Evolutionary conservation across 768 basidiomycete species (phyloP).

Genomic region (Fistulinella prunicolor): DNA sequence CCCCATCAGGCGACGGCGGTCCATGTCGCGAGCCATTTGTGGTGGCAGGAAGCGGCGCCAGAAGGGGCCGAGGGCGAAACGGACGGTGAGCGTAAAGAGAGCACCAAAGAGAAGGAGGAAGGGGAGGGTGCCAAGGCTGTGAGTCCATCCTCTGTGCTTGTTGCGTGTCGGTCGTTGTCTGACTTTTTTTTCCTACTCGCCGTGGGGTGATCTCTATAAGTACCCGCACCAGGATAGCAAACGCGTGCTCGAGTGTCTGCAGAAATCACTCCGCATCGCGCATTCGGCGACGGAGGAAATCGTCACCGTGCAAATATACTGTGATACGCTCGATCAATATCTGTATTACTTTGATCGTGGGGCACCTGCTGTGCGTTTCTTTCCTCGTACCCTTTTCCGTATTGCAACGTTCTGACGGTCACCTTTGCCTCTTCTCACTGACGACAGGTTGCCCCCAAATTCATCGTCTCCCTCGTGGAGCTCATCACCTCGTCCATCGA

Average conservation of each 20-base stretch:
- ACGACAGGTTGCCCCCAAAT: constrained; percentile 84
- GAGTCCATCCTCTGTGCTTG: constrained; percentile 28
- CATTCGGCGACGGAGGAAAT: constrained; percentile 97
- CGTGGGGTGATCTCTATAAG: constrained; percentile 31
- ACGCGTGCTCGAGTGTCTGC: constrained; percentile 94
- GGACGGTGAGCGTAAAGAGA: constrained; percentile 20
- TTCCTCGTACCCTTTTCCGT: not conserved
- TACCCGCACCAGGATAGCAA: constrained; percentile 93
- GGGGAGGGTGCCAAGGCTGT: constrained; percentile 53
- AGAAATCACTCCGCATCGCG: constrained; percentile 94
- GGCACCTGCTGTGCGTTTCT: constrained; percentile 75
- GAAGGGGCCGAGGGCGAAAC: constrained; percentile 40
- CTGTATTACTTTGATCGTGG: constrained; percentile 94
- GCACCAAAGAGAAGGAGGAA: constrained; percentile 36
- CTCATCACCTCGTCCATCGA: constrained; percentile 94
- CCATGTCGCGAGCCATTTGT: constrained; percentile 91
- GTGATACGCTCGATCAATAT: constrained; percentile 94
- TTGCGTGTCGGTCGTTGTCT: no score
- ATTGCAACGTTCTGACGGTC: no score
- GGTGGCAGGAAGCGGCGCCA: constrained; percentile 81
- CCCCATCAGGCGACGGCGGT: constrained; percentile 97
- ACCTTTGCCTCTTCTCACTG: no score
- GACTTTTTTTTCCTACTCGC: not conserved
- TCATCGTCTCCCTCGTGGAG: constrained; percentile 94
- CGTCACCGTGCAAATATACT: constrained; percentile 93